A percentile compares a stretch with the other conserved stretches of the same genome.
These are phyloP conservation scores for Acorus gramineus DNA, from an alignment of 106 monocot species.

Conservation along the genomic window DNA sequence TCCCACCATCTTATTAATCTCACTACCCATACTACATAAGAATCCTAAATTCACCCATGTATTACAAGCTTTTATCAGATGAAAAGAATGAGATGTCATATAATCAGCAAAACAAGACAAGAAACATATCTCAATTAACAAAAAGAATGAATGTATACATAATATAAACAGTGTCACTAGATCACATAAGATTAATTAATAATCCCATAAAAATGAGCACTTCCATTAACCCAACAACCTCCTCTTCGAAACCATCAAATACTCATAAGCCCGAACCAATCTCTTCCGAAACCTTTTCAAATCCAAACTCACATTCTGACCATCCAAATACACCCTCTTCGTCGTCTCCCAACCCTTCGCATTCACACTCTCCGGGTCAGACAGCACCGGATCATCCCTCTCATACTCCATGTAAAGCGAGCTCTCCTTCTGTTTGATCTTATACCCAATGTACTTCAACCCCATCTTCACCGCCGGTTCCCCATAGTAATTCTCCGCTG, in stretches of 20 bases:
- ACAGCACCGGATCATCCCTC: conserved; percentile 29
- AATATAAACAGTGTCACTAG: no score
- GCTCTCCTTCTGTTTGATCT: conserved; percentile 44
- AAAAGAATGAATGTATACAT: no score
- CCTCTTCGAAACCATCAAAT: conserved; percentile 3
- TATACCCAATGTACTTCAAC: conserved; percentile 35
- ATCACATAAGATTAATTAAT: no score
- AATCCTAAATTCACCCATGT: no score
- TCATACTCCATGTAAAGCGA: conserved; percentile 39
- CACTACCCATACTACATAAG: no score
- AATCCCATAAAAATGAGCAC: no score
- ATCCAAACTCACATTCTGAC: conserved; percentile 55
- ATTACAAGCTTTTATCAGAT: no score
- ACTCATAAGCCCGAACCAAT: conserved; percentile 18
- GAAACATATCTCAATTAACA: no score
- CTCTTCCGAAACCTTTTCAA: conserved; percentile 22
- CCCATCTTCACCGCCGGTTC: conserved; percentile 39
- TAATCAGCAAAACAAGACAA: no score
- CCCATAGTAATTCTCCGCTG: conserved; percentile 58
- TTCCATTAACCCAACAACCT: neutral
- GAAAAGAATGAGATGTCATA: no score
- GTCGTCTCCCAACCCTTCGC: conserved; percentile 50
- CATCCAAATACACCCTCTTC: conserved; percentile 51
- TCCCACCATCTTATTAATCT: no score
- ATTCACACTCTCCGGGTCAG: conserved; percentile 39